Base-by-base conservation (phyloP, 2,329 filamentous ascomycete species). In the Didymella arachidicola region DNA sequence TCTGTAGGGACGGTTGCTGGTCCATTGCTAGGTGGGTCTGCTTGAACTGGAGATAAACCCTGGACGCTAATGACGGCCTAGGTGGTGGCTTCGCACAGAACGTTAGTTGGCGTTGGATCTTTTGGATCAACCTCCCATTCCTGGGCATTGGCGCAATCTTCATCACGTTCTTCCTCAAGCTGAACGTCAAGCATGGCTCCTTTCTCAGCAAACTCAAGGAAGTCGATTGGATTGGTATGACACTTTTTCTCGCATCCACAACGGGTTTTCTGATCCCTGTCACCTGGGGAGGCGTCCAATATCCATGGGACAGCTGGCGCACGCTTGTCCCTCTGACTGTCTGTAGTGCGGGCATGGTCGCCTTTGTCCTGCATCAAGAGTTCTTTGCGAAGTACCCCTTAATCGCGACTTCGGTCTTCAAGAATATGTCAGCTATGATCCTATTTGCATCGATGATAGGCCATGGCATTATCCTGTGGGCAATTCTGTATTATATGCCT, bases 261-360 rank as follows among this genome's bases (percentile, higher is more conserved):
- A 86, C 86, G 0, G 82, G 82, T 22, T 84, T 89, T 66, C 73
- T 89, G 39, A 85, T 89, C 43, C 84, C 86, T 0, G 70, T 89
- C 4, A 87, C 86, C 2, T 88, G 86, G 80, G 89, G 87, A 10
- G 88, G 87, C 36, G 81, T 89, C 8, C 84, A 87, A 76, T 90
- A 89, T 69, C 68, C 81, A 0, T 91, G 88, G 89, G 71, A 77
- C 43, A 86, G 82, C 3, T 89, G 84, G 81, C 80, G 81, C 1
- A 88, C 86, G 0, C 76, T 91, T 2, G 80, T 88, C 0, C 88
- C 88, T 0, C 26, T 44, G 14, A 29, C 42, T n/a, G 26, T 44
- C 16, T 44, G 42, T 16, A 16, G 42, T 18, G 42, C 42, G 7
- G 42, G 42, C 4, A 44, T 44, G 16, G n/a, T 49, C 25, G 34